Evolutionary conservation across 2,329 filamentous ascomycete species (phyloP).

Genomic region (Diaporthe sp.): DNA sequence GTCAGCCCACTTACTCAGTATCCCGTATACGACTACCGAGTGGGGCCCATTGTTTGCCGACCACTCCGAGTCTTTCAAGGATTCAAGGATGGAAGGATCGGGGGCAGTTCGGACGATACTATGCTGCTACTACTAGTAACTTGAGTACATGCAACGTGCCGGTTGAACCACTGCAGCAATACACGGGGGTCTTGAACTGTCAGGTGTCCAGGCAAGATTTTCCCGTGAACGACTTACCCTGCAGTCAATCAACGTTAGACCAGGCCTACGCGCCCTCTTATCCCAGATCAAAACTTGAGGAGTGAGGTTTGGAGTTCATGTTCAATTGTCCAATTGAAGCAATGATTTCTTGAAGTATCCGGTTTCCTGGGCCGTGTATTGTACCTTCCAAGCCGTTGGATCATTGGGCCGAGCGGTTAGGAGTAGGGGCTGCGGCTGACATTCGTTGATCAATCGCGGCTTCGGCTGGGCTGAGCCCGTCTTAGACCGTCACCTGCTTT

Average conservation of each 20-base stretch:
- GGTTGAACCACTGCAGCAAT: background rate
- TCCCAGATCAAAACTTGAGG: background rate
- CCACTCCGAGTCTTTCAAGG: background rate
- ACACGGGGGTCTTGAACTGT: background rate
- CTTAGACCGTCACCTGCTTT: slow-evolving; percentile 4
- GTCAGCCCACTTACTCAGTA: slow-evolving; percentile 18
- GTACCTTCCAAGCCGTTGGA: slow-evolving; percentile 5
- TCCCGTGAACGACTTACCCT: background rate
- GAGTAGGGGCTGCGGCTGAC: slow-evolving; percentile 8
- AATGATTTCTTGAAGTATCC: background rate
- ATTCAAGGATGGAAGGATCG: background rate
- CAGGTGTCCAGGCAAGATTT: slow-evolving; percentile 8
- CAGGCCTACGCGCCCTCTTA: background rate
- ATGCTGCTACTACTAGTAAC: background rate
- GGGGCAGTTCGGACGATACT: slow-evolving; percentile 7
- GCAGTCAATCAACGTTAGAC: background rate
- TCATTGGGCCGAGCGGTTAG: background rate
- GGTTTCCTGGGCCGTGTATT: background rate
- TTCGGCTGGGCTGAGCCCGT: slow-evolving; percentile 20
- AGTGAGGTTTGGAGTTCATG: background rate
- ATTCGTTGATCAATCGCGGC: background rate
- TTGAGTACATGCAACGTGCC: background rate
- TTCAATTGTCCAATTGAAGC: background rate
- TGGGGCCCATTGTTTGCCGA: slow-evolving; percentile 15
- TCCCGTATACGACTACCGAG: slow-evolving; percentile 16